Base-by-base conservation (phyloP, 164 flowering plant species). In the Stephania cephalantha region DNA sequence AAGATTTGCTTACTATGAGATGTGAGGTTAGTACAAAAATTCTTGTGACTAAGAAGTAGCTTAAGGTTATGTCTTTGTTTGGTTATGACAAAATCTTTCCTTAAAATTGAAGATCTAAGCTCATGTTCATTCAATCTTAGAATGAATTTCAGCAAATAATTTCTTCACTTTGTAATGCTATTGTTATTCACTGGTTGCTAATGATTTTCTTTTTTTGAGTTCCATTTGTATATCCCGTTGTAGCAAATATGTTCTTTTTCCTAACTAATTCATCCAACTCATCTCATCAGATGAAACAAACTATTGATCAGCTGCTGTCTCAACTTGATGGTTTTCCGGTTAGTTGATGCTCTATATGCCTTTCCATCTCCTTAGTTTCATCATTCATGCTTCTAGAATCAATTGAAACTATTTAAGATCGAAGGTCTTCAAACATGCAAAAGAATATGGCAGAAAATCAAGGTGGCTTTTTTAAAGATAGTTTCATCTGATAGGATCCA, bases 251-350 rank as follows among this genome's bases (percentile, higher is more conserved):
- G 2, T 13, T 44, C 48, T 44, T 2, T 20, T 69, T 55, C 17
- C n/a, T 8, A n/a, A 10, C 55, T 25, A 29, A 18, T 7, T 46
- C 9, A 69, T n/a, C 45, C 25, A 42, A 12, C 42, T 44, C 25
- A 30, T 18, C 17, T 5, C 78, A 75, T 61, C 89, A 91, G 94
- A 77, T 86, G 76, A 80, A 84, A 82, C 77, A 84, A 76, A 81
- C 83, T 48, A 58, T 88, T 53, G 81, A 88, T 81, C 85, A 82
- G 78, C 50, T 86, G 77, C 85, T 81, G 81, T 8, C 63, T 71
- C 77, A 74, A 72, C 77, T 75, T 67, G 77, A 82, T 50, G 78
- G 77, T 45, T 86, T 84, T 72, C 83, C 84, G 90, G 94, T 91
- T 30, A 77, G 81, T 80, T 76, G 65, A 74, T n/a, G 25, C n/a